A percentile compares a stretch with the other conserved stretches of the same genome.
These are phyloP conservation scores for Exophiala dermatitidis DNA, from an alignment of 2,329 filamentous ascomycete genomes.

Conservation along the genomic window DNA sequence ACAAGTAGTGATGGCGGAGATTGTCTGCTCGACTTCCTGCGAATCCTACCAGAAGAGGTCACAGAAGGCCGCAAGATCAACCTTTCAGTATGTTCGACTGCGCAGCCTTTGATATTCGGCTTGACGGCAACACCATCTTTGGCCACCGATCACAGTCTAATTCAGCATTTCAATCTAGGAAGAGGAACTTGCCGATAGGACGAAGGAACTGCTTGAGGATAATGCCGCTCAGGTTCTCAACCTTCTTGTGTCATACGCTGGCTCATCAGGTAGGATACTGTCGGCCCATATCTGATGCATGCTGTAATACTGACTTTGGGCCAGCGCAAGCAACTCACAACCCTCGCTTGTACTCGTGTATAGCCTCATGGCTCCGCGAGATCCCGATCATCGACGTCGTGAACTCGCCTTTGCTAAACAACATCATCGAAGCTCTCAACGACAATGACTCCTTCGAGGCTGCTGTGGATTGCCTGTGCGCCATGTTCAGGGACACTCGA, in stretches of 20 bases:
- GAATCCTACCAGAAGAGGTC: constrained; percentile 95
- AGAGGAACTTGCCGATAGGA: constrained; percentile 83
- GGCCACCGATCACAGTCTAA: constrained; percentile 44
- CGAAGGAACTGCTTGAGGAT: constrained; percentile 79
- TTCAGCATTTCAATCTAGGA: constrained; percentile 58
- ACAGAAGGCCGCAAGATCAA: constrained; percentile 99
- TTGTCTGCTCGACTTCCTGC: constrained; percentile 90
- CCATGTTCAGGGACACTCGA: constrained; percentile 82
- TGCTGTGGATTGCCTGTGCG: constrained; percentile 85
- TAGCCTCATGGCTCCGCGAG: constrained; percentile 93
- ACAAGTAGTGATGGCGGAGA: constrained; percentile 63
- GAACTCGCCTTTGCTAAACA: constrained; percentile 73
- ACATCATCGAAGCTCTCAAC: constrained; percentile 70
- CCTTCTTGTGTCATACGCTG: constrained; percentile 81
- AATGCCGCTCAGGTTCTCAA: constrained; percentile 83
- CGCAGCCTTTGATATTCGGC: constrained; percentile 36
- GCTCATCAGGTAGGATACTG: constrained; percentile 68
- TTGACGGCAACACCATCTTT: constrained; percentile 39
- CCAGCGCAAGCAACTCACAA: constrained; percentile 71
- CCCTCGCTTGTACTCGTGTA: constrained; percentile 85
- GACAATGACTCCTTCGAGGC: constrained; percentile 73
- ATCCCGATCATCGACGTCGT: constrained; percentile 78
- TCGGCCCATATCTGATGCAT: background rate
- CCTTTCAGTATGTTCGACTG: constrained; percentile 84
- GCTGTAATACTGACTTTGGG: constrained; percentile 23